Percentiles rank a stretch among this genome's conserved stretches.
Conservation (phyloP, 805 yeast genomes). For the Saccharomyces paradoxus region DNA sequence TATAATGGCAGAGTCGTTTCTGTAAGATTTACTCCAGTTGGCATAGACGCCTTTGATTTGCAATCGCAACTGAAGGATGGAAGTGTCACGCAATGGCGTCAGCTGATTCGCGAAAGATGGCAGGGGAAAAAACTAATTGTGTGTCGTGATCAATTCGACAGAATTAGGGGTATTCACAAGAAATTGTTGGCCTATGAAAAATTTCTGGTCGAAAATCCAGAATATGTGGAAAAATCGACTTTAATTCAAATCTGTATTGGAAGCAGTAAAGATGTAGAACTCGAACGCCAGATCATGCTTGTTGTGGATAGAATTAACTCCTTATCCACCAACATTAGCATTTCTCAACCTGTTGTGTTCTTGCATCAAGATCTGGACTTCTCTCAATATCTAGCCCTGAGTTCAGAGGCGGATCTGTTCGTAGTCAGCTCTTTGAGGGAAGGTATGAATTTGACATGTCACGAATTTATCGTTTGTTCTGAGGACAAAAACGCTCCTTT, state of each 20-base stretch:
- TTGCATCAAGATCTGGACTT: conserved; percentile 84
- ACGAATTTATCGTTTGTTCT: conserved; percentile 80
- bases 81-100: conserved; percentile 57
- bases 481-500: conserved; percentile 67
- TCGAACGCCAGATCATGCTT: conserved; percentile 64
- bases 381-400: conserved; percentile 79
- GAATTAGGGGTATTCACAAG: conserved; percentile 79
- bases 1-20: conserved; percentile 50
- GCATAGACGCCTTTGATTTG: conserved; percentile 63
- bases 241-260: conserved; percentile 76
- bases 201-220: conserved; percentile 65
- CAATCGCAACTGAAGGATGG: conserved; percentile 38
- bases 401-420: conserved; percentile 79
- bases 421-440: conserved; percentile 89
- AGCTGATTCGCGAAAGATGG: conserved; percentile 75
- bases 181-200: conserved; percentile 81
- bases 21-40: conserved; percentile 61
- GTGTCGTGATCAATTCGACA: conserved; percentile 81
- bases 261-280: conserved; percentile 47
- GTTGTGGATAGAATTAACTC: conserved; percentile 84
- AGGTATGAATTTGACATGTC: conserved; percentile 95
- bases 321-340: conserved; percentile 60
- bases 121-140: conserved; percentile 58
- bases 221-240: conserved; percentile 57
- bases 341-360: conserved; percentile 75